These are phyloP conservation scores for Asterella californica DNA, from an alignment of 225 moss, liverwort and hornwort genomes.

Conservation along the genomic window DNA sequence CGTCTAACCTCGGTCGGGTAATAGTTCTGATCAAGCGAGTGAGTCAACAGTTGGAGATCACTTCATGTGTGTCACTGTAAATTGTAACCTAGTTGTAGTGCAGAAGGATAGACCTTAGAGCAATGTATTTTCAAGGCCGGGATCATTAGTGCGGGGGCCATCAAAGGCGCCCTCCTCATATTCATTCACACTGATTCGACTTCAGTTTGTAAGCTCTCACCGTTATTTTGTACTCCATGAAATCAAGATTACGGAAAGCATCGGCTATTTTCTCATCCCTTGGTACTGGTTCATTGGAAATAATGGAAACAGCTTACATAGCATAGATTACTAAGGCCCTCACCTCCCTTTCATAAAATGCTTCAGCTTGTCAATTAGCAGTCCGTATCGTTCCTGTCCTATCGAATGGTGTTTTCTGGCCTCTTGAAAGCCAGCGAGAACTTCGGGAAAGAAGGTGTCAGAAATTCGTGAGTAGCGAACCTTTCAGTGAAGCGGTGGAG, in stretches of 20 bases:
- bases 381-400: no score
- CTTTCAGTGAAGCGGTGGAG: no score
- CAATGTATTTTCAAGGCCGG: neutral
- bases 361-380: no score
- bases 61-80: neutral
- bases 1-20: neutral
- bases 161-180: constrained; percentile 12
- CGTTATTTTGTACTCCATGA: neutral
- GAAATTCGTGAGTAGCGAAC: no score
- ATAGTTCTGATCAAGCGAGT: neutral
- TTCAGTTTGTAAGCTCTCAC: neutral
- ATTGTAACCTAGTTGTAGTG: constrained; percentile 12
- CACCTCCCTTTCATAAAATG: neutral
- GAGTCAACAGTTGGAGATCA: constrained; percentile 1
- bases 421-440: no score
- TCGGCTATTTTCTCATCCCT: neutral
- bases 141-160: neutral
- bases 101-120: neutral
- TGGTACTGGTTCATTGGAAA: no score
- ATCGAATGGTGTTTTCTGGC: no score
- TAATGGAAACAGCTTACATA: no score
- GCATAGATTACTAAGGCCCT: neutral
- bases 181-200: neutral
- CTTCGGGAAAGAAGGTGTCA: no score
- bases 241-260: neutral